A percentile compares a stretch with the other conserved stretches of the same genome.
These are phyloP conservation scores for Gynochthodes officinalis DNA, from an alignment of 257 asterid genomes.

Conservation along the genomic window DNA sequence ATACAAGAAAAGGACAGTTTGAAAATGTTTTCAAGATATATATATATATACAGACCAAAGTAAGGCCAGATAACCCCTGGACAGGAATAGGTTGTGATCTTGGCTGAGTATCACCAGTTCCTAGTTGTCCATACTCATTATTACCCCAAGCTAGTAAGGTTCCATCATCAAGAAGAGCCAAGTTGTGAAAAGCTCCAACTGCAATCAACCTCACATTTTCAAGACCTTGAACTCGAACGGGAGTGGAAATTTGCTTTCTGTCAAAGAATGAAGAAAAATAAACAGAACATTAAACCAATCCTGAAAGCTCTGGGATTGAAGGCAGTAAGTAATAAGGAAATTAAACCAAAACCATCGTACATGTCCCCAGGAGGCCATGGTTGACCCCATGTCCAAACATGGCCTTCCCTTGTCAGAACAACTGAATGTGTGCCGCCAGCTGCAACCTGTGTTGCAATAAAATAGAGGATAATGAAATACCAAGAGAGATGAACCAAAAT, in stretches of 20 bases:
- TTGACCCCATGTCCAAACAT: conserved; percentile 99
- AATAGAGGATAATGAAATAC: conserved; percentile 13
- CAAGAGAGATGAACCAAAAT: conserved; percentile 8
- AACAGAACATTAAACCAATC: conserved; percentile 9
- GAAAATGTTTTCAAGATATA: conserved; percentile 6
- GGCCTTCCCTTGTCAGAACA: conserved; percentile 90
- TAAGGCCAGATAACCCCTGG: conserved; percentile 78
- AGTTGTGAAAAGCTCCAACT: conserved; percentile 96
- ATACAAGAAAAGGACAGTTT: conserved; percentile 7
- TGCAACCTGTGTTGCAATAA: conserved; percentile 67
- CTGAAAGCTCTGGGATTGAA: background rate
- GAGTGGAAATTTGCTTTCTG: conserved; percentile 97
- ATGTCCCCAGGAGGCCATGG: conserved; percentile 99
- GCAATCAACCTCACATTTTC: conserved; percentile 73
- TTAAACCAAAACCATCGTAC: conserved; percentile 35
- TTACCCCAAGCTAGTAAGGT: conserved; percentile 94
- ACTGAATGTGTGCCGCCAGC: conserved; percentile 99
- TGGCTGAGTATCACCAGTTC: conserved; percentile 98
- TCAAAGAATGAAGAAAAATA: conserved; percentile 15
- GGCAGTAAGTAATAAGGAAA: background rate
- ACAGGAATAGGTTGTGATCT: conserved; percentile 93
- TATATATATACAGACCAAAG: conserved; percentile 59
- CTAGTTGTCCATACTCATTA: conserved; percentile 97
- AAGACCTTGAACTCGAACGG: conserved; percentile 93
- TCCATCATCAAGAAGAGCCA: conserved; percentile 89